Evolutionary conservation across 169 alveolate genomes (phyloP).

Genomic region (Toxoplasma gondii): DNA sequence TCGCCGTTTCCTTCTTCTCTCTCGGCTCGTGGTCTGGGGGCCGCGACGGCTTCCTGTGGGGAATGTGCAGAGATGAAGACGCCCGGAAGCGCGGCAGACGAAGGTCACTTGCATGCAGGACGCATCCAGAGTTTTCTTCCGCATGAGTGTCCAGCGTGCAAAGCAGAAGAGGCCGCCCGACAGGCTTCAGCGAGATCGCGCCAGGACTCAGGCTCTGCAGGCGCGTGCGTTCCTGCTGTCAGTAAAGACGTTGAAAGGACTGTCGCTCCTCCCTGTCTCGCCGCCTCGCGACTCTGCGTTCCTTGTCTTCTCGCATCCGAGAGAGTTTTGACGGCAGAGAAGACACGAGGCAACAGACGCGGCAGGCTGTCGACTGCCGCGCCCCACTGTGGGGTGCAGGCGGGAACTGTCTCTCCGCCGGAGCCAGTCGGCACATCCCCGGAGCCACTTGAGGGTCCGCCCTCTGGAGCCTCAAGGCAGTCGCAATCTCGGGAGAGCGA

Average conservation of each 20-base stretch:
- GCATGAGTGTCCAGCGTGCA: background rate
- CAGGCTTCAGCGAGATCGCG: background rate
- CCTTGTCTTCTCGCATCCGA: no score
- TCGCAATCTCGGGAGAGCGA: background rate
- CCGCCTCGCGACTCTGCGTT: background rate
- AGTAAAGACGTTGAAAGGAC: background rate
- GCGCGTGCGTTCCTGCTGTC: background rate
- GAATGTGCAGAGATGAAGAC: no score
- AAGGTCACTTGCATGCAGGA: background rate
- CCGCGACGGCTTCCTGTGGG: background rate
- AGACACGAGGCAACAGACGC: no score
- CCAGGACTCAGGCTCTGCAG: background rate
- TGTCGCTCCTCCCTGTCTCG: background rate
- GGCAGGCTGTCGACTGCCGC: no score
- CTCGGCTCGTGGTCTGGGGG: background rate
- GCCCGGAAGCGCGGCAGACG: no score
- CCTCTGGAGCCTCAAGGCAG: background rate
- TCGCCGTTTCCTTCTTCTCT: background rate
- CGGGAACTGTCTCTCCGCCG: background rate
- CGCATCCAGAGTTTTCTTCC: background rate
- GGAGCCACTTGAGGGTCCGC: background rate
- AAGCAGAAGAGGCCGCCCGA: background rate
- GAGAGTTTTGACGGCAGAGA: no score
- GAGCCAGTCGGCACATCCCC: background rate
- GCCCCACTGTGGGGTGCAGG: background rate